Evolutionary conservation across 768 basidiomycete genomes (phyloP).

Genomic region (Collybia sp.): DNA sequence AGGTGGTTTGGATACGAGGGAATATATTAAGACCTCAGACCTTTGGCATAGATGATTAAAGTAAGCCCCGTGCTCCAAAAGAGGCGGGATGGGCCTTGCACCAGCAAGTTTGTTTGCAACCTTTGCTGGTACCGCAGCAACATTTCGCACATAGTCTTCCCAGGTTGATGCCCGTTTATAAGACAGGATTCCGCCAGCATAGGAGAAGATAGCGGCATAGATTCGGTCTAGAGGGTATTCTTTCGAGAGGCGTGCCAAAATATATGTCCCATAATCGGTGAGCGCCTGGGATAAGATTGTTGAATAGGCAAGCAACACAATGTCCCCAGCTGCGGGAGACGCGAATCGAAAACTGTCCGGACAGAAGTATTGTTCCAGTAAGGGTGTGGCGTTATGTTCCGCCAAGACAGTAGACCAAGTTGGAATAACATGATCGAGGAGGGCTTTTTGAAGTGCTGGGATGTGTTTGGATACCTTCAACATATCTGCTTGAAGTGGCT

Average conservation of each 20-base stretch:
- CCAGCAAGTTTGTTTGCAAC: constrained; percentile 66
- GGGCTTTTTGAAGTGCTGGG: constrained; percentile 55
- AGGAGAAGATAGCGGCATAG: constrained; percentile 43
- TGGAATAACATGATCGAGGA: constrained; percentile 63
- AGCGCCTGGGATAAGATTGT: constrained; percentile 52
- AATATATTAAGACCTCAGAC: constrained; percentile 44
- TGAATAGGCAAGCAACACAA: constrained; percentile 59
- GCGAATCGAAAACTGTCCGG: constrained; percentile 58
- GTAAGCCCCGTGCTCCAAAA: constrained; percentile 54
- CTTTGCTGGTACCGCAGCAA: constrained; percentile 68
- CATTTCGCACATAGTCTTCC: constrained; percentile 71
- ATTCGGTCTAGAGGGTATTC: constrained; percentile 71
- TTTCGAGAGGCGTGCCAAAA: constrained; percentile 50
- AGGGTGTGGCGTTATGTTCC: constrained; percentile 36
- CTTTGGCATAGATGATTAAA: constrained; percentile 48
- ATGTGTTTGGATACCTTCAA: constrained; percentile 34
- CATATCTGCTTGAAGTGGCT: constrained; percentile 26
- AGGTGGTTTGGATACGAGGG: constrained; percentile 29
- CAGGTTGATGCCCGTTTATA: constrained; percentile 41
- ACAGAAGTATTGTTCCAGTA: constrained; percentile 71
- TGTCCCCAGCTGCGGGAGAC: constrained; percentile 41
- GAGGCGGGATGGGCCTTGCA: constrained; percentile 33
- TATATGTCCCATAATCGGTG: constrained; percentile 40
- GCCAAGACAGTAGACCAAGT: constrained; percentile 59
- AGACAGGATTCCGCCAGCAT: constrained; percentile 11